Percentiles rank a stretch among this genome's conserved stretches.
Evolutionary conservation across 768 basidiomycete species (phyloP).

Genomic region (Lentinula sp.): DNA sequence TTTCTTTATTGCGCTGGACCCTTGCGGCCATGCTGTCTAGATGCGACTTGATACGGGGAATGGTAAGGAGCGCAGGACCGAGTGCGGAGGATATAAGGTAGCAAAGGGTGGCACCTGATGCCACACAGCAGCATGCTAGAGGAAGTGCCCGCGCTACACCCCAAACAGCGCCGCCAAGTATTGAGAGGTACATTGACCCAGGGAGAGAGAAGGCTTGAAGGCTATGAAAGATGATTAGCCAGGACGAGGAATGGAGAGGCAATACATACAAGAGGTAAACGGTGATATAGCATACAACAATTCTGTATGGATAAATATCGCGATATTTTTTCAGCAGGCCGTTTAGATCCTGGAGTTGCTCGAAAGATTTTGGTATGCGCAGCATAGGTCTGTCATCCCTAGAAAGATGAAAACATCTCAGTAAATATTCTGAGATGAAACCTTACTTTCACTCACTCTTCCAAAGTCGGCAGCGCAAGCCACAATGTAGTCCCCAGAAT

Average conservation of each 20-base stretch:
- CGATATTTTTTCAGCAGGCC: conserved; percentile 86
- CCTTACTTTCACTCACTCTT: conserved; percentile 48
- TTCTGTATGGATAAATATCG: conserved; percentile 78
- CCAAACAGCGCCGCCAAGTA: conserved; percentile 94
- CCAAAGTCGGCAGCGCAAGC: conserved; percentile 72
- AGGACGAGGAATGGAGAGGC: neutral
- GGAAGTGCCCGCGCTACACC: conserved; percentile 82
- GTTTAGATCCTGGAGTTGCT: conserved; percentile 82
- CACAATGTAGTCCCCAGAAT: conserved; percentile 76
- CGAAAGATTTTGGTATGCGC: conserved; percentile 84
- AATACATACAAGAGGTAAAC: conserved; percentile 86
- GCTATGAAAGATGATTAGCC: conserved; percentile 32
- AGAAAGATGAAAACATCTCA: conserved; percentile 11
- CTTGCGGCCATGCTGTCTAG: conserved; percentile 80
- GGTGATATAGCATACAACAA: conserved; percentile 80
- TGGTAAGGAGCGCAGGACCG: conserved; percentile 83
- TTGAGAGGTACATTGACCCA: conserved; percentile 96
- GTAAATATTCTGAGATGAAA: neutral
- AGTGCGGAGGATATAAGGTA: conserved; percentile 90
- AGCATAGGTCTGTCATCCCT: conserved; percentile 74
- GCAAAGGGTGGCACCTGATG: conserved; percentile 85
- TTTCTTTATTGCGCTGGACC: conserved; percentile 62
- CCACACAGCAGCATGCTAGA: conserved; percentile 89
- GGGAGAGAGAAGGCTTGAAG: conserved; percentile 95
- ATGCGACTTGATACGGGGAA: conserved; percentile 78